These are phyloP conservation scores for Monosporozyma aerobia DNA, from an alignment of 805 yeast genomes.

Conservation along the genomic window DNA sequence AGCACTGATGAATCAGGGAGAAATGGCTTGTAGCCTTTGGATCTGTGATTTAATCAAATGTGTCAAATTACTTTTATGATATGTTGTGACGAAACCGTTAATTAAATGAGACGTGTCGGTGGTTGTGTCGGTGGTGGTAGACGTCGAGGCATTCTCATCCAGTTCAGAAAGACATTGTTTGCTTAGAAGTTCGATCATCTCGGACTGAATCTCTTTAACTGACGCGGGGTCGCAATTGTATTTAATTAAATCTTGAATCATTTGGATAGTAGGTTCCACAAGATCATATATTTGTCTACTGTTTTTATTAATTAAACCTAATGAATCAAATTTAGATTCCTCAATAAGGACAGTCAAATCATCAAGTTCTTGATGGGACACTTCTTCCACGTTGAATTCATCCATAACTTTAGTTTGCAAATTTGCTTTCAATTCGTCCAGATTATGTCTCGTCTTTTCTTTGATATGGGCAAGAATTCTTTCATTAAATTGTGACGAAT, in stretches of 20 bases:
- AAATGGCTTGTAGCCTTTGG: background rate
- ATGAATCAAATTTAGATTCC: conserved; percentile 4
- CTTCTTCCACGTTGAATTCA: background rate
- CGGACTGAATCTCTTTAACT: conserved; percentile 1
- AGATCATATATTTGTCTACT: conserved; percentile 3
- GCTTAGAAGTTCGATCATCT: background rate
- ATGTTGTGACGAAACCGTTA: background rate
- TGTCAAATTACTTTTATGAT: background rate
- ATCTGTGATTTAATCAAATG: background rate
- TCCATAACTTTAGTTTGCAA: background rate
- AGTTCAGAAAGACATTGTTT: background rate
- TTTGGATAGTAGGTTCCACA: conserved; percentile 2
- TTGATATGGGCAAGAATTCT: conserved; percentile 3
- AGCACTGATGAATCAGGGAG: background rate
- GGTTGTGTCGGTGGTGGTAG: background rate
- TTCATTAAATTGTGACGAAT: background rate
- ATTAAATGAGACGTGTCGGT: background rate
- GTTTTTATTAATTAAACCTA: conserved; percentile 6
- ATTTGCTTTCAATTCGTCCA: background rate
- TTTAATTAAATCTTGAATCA: conserved; percentile 6
- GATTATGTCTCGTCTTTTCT: background rate
- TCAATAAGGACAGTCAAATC: conserved; percentile 5
- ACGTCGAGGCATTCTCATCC: background rate
- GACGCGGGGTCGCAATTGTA: conserved; percentile 1
- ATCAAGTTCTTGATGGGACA: background rate